Evolutionary conservation across 805 yeast genomes (phyloP).

Genomic region (Candida loeiensis): DNA sequence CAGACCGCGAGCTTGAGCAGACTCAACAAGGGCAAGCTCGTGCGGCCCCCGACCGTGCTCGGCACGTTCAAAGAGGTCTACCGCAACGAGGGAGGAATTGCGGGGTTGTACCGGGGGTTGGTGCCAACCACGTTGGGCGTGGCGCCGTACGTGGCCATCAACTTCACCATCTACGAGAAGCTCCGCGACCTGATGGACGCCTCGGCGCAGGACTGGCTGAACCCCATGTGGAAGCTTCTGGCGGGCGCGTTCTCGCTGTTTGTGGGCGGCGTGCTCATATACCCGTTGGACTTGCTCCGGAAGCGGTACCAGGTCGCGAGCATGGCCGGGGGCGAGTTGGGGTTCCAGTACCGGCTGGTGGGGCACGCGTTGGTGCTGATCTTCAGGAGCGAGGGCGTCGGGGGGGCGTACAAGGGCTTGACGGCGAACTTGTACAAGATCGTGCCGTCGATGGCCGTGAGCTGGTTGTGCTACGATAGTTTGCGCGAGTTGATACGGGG

Average conservation of each 20-base stretch:
- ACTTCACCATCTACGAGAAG: constrained; percentile 85
- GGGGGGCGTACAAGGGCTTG: constrained; percentile 70
- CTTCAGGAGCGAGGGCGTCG: constrained; percentile 66
- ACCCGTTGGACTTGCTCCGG: constrained; percentile 86
- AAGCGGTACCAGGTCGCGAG: constrained; percentile 88
- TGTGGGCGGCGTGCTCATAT: constrained; percentile 83
- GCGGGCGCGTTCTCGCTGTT: constrained; percentile 90
- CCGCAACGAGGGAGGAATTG: constrained; percentile 73
- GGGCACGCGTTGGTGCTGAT: constrained; percentile 70
- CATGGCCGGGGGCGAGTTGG: constrained; percentile 73
- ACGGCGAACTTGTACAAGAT: constrained; percentile 84
- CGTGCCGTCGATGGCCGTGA: constrained; percentile 93
- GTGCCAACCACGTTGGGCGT: constrained; percentile 92
- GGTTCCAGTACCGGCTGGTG: constrained; percentile 78
- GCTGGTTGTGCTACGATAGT: constrained; percentile 83
- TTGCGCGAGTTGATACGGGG: constrained; percentile 44
- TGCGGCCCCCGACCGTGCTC: constrained; percentile 69
- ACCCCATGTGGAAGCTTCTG: constrained; percentile 54
- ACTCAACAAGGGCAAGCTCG: constrained; percentile 42
- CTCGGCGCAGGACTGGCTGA: constrained; percentile 33
- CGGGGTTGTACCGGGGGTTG: constrained; percentile 78
- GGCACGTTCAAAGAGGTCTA: constrained; percentile 57
- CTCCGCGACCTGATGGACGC: constrained; percentile 54
- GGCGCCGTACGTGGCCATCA: constrained; percentile 93
- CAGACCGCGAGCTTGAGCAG: constrained; percentile 71